Evolutionary conservation across 1,139 yeast genomes (phyloP).

Genomic region (Nakaseomyces glabratus): DNA sequence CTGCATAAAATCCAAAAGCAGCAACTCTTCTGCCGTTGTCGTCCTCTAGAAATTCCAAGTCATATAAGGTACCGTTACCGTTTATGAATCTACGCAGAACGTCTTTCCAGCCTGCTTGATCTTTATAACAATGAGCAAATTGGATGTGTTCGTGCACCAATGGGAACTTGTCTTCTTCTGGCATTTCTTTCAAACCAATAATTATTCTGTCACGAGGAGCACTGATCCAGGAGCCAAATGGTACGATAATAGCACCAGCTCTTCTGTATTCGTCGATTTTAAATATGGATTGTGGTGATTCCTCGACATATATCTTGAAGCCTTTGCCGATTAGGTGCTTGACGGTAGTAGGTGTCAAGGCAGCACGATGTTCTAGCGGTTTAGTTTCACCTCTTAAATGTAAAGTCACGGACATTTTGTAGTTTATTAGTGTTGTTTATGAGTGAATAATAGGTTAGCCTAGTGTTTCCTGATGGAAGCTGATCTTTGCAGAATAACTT

Average conservation of each 20-base stretch:
- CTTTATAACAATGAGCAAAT: conserved; percentile 97
- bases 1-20: conserved; percentile 97
- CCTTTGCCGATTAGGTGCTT: conserved; percentile 81
- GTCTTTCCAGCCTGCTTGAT: conserved; percentile 95
- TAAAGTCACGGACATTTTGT: conserved; percentile 40
- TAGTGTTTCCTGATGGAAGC: no score
- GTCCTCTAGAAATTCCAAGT: conserved; percentile 87
- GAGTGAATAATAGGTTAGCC: no score
- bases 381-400: conserved; percentile 94
- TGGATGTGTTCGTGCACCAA: conserved; percentile 92
- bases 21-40: conserved; percentile 97
- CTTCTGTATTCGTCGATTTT: conserved; percentile 61
- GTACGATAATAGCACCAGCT: conserved; percentile 82
- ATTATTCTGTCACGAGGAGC: conserved; percentile 90
- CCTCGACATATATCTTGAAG: conserved; percentile 78
- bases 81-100: conserved; percentile 81
- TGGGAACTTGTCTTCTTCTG: conserved; percentile 85
- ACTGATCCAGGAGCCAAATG: conserved; percentile 82
- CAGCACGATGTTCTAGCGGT: conserved; percentile 96
- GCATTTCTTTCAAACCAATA: conserved; percentile 89
- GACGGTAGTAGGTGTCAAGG: conserved; percentile 85
- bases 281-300: conserved; percentile 76
- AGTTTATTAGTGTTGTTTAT: no score
- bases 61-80: conserved; percentile 86
- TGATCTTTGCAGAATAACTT: no score